Conservation (phyloP, 257 asterid genomes). For the Penstemon eatonii region DNA sequence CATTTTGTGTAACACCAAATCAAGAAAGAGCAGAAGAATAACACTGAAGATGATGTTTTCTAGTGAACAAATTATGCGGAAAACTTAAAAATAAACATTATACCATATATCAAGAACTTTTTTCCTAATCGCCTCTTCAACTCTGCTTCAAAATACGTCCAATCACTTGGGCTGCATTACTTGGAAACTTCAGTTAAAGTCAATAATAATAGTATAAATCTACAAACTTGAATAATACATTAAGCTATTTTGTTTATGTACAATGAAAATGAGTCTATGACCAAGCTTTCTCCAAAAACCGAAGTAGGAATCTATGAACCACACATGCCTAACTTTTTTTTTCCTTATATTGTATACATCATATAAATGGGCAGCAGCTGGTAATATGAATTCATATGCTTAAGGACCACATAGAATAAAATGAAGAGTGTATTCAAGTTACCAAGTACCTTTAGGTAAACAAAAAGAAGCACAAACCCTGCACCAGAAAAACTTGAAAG, state of each 20-base stretch:
- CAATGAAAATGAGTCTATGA: neutral
- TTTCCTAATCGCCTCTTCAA: conserved; percentile 74
- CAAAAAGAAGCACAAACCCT: no score
- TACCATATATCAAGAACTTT: conserved; percentile 73
- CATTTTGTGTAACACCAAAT: neutral
- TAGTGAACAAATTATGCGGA: conserved; percentile 7
- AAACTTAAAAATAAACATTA: conserved; percentile 9
- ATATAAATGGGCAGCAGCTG: neutral
- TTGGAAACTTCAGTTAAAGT: conserved; percentile 33
- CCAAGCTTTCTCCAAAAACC: neutral
- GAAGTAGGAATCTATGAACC: conserved; percentile 9
- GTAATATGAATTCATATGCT: neutral
- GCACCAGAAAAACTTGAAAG: no score
- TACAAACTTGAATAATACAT: conserved; percentile 1
- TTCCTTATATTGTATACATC: neutral
- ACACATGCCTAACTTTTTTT: neutral
- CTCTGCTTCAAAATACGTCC: conserved; percentile 85
- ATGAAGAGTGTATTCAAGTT: neutral
- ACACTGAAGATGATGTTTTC: neutral
- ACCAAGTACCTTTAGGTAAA: no score
- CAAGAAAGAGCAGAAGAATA: neutral
- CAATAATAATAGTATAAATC: conserved; percentile 10
- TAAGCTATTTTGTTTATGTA: neutral
- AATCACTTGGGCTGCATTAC: conserved; percentile 78
- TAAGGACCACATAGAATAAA: neutral